These are phyloP conservation scores for Penicillium corylophilum DNA, from an alignment of 2,329 filamentous ascomycete genomes.

Conservation along the genomic window DNA sequence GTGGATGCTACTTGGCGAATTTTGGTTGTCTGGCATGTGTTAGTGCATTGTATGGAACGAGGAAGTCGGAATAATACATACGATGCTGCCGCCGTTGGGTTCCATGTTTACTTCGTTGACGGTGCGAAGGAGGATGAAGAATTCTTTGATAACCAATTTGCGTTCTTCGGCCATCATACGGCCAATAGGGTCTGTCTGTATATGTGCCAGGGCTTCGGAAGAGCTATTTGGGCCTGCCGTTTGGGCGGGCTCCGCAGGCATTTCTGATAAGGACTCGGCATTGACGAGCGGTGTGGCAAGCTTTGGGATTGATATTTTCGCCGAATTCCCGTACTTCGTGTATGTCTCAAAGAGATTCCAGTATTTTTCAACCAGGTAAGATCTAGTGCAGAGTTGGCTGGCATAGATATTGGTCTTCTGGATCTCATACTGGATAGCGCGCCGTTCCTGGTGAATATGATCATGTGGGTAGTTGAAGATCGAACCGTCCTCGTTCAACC, in stretches of 20 bases:
- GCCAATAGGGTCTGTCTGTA: constrained; percentile 52
- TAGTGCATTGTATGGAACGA: background rate
- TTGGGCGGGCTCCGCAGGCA: background rate
- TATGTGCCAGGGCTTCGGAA: constrained; percentile 34
- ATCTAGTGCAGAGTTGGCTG: constrained; percentile 76
- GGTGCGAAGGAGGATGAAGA: constrained; percentile 70
- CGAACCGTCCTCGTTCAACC: constrained; percentile 17
- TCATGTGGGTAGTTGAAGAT: constrained; percentile 30
- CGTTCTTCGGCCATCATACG: constrained; percentile 71
- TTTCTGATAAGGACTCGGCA: constrained; percentile 18
- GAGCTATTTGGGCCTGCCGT: constrained; percentile 13
- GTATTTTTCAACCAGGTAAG: constrained; percentile 83
- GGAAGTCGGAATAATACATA: constrained; percentile 41
- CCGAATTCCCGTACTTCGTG: constrained; percentile 25
- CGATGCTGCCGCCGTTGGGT: constrained; percentile 63
- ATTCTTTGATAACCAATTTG: constrained; percentile 76
- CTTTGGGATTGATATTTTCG: constrained; percentile 14
- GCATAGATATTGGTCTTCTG: constrained; percentile 89
- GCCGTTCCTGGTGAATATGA: constrained; percentile 26
- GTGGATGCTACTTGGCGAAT: constrained; percentile 82
- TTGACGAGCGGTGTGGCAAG: constrained; percentile 15
- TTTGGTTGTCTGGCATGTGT: constrained; percentile 64
- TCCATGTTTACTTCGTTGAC: constrained; percentile 86
- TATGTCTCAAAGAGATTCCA: constrained; percentile 72
- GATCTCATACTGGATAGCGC: constrained; percentile 73